Conservation (phyloP, 2,329 filamentous ascomycete genomes). For the Fusarium goolgardi region DNA sequence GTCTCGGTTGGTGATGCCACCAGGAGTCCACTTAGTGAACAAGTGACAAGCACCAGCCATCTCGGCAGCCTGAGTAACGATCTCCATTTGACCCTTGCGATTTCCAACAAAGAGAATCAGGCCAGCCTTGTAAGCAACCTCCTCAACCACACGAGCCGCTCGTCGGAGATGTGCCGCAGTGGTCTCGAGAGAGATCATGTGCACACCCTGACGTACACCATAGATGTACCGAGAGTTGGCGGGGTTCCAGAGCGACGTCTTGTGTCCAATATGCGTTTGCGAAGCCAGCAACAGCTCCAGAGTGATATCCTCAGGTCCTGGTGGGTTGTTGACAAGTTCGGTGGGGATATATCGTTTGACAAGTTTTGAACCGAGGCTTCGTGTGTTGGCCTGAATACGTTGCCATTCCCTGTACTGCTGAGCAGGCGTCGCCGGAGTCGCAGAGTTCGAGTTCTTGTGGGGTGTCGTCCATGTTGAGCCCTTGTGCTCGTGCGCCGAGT, state of each 20-base stretch:
- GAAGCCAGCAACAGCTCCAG: constrained; percentile 90
- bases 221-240: constrained; percentile 94
- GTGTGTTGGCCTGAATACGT: constrained; percentile 57
- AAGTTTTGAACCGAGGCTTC: constrained; percentile 61
- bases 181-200: constrained; percentile 91
- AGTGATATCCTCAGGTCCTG: constrained; percentile 81
- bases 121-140: constrained; percentile 84
- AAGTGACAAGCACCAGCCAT: constrained; percentile 85
- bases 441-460: constrained; percentile 50
- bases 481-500: constrained; percentile 52
- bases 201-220: constrained; percentile 86
- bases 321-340: constrained; percentile 77
- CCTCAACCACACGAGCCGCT: constrained; percentile 90
- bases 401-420: constrained; percentile 56
- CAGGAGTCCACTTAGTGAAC: constrained; percentile 93
- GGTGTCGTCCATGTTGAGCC: constrained; percentile 50
- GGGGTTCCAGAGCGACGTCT: constrained; percentile 93
- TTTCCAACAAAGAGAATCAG: constrained; percentile 93
- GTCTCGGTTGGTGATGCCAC: constrained; percentile 91
- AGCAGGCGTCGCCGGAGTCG: constrained; percentile 52
- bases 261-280: constrained; percentile 90
- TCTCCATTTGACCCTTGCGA: constrained; percentile 80
- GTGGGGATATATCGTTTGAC: constrained; percentile 72
- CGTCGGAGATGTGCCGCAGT: constrained; percentile 92
- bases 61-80: constrained; percentile 83